Evolutionary conservation across 306 rosid genomes (phyloP).

Genomic region (Rosa rugosa): DNA sequence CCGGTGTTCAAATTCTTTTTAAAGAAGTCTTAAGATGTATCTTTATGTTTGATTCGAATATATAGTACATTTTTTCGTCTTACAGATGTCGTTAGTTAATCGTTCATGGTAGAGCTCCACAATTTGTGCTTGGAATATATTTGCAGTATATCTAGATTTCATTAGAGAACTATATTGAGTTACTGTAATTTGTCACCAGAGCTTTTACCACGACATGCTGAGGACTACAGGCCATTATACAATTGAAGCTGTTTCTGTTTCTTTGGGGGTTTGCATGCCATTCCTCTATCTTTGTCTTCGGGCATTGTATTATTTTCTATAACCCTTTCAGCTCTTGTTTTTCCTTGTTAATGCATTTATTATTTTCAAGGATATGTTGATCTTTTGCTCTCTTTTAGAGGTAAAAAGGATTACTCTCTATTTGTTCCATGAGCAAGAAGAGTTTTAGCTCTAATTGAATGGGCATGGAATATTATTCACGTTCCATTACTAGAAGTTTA

Average conservation of each 20-base stretch:
- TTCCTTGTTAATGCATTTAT: background rate
- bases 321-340: background rate
- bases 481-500: too few species aligned
- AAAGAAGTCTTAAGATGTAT: constrained; percentile 27
- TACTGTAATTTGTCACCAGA: constrained; percentile 30
- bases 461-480: too few species aligned
- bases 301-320: constrained; percentile 1
- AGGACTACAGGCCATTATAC: constrained; percentile 26
- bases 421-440: background rate
- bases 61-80: constrained; percentile 30
- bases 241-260: constrained; percentile 26
- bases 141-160: constrained; percentile 23
- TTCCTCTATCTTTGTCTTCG: background rate
- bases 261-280: constrained; percentile 19
- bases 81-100: constrained; percentile 27
- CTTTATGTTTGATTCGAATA: constrained; percentile 31
- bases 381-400: background rate
- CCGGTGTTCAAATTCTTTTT: constrained; percentile 28
- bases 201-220: constrained; percentile 38
- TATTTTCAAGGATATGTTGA: background rate
- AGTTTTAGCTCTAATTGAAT: background rate
- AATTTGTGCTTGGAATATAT: constrained; percentile 28
- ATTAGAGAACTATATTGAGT: constrained; percentile 21
- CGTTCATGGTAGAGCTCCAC: constrained; percentile 29
- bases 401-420: background rate